Base-by-base conservation (phyloP, 2,329 filamentous ascomycete species). In the Cercospora beticola region DNA sequence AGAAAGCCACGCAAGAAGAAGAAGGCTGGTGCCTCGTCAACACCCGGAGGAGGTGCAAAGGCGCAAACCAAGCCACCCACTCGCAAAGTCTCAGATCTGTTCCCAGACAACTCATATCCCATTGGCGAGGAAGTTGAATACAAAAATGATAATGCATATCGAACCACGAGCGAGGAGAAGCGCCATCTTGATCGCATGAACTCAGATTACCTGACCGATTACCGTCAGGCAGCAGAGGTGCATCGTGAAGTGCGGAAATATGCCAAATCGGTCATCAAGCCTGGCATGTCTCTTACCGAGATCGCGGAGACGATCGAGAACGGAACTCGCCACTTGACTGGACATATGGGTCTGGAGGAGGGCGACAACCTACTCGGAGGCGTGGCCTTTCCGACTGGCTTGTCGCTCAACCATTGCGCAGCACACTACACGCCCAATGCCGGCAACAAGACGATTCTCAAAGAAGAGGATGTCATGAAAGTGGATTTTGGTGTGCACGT, bases 401-500 rank as follows among this genome's bases (percentile, higher is more conserved):
- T 87, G 26, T 83, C 81, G 67, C 73, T 87, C 64, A 87, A 88
- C 71, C 81, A 87, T 70, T 79, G 81, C 52, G 85, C 82, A 14
- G 86, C 86, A 6, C 86, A 88, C 76, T 88, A 81, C 73, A 87
- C 85, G 1, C 86, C 86, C 6, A 88, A 87, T 72, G 83, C 86
- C 0, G 84, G 86, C 1, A 81, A 86, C 76, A 90, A 88, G 79
- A 92, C 93, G 78, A 86, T 90, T 74, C 81, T 93, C 36, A 82
- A 95, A 68, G 83, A 91, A 76, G 86, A 88, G 70, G 92, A 96
- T 77, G 91, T 96, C 40, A 86, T 94, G 86, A 94, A 92, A 80
- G 89, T 94, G 7, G 91, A 94, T 76, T 92, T 93, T 75, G 91
- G 92, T 60, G 91, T 94, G 31, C 92, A 94, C 78, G 86, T 94